phyloP scores from a whole-genome alignment of 1,284 basidiomycete genomes.

The Marasmius fiardii region DNA sequence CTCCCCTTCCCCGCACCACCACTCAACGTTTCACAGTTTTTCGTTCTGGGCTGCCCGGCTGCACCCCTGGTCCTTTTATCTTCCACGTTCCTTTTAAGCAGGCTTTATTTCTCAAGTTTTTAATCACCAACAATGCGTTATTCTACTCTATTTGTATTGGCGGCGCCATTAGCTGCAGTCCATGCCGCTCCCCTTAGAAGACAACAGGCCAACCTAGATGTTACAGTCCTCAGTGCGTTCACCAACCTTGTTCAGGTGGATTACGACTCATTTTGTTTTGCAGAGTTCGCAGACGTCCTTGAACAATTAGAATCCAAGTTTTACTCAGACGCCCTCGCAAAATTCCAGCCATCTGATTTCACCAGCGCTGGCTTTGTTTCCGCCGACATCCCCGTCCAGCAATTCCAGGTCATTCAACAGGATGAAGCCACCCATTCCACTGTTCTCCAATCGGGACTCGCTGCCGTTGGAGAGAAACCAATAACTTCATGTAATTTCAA shows the following conservation, averaged over 20 bases:
- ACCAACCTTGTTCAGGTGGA: slow-evolving; percentile 1
- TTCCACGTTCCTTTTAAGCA: slow-evolving; percentile 37
- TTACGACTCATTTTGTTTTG: background rate
- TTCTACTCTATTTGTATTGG: slow-evolving; percentile 42
- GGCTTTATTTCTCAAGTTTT: slow-evolving; percentile 32
- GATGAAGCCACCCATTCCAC: slow-evolving; percentile 64
- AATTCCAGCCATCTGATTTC: slow-evolving; percentile 70
- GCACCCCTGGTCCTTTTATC: slow-evolving; percentile 55
- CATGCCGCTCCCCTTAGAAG: slow-evolving; percentile 49
- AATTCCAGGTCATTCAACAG: slow-evolving; percentile 55
- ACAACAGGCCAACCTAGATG: slow-evolving; percentile 35
- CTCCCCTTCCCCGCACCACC: slow-evolving; percentile 8
- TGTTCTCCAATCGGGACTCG: slow-evolving; percentile 48
- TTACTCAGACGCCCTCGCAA: slow-evolving; percentile 63
- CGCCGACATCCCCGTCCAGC: slow-evolving; percentile 54
- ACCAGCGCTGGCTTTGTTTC: slow-evolving; percentile 63
- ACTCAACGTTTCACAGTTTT: slow-evolving; percentile 22
- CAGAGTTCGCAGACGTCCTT: slow-evolving; percentile 74
- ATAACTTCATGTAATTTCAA: slow-evolving; percentile 66
- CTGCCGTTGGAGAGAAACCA: slow-evolving; percentile 50
- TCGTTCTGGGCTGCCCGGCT: slow-evolving; percentile 65
- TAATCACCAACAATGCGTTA: slow-evolving; percentile 43
- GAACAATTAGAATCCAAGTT: slow-evolving; percentile 72
- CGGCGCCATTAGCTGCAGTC: slow-evolving; percentile 46
- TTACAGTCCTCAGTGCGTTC: slow-evolving; percentile 59